Evolutionary conservation across 2,329 filamentous ascomycete genomes (phyloP).

Genomic region (Aspergillus arachidicola): DNA sequence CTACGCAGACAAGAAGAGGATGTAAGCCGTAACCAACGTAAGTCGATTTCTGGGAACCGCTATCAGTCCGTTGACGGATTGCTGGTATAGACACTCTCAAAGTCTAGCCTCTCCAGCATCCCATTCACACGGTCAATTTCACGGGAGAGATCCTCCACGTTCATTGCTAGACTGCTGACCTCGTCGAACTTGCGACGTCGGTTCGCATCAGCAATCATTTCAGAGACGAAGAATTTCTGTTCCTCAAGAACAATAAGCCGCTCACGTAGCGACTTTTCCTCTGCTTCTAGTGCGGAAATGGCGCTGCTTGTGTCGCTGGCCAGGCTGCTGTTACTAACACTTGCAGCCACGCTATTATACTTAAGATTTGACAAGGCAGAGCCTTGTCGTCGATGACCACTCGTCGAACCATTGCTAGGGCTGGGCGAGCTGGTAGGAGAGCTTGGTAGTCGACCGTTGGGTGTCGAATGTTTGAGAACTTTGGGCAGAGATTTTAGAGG

Average conservation of each 20-base stretch:
- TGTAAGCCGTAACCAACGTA: not conserved
- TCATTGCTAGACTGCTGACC: constrained; percentile 75
- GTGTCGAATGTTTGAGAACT: constrained; percentile 64
- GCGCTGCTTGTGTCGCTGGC: constrained; percentile 58
- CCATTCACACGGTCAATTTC: constrained; percentile 72
- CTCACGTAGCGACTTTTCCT: constrained; percentile 82
- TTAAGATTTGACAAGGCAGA: constrained; percentile 62
- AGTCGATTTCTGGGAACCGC: not conserved
- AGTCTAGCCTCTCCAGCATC: constrained; percentile 70
- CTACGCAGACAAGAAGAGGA: not conserved
- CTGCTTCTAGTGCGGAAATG: constrained; percentile 71
- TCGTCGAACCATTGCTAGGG: constrained; percentile 24
- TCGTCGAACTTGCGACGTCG: constrained; percentile 82
- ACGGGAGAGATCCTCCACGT: constrained; percentile 76
- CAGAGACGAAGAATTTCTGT: constrained; percentile 83
- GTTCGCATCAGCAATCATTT: constrained; percentile 79
- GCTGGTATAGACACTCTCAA: constrained; percentile 53
- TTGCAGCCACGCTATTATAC: constrained; percentile 54
- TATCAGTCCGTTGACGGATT: constrained; percentile 4
- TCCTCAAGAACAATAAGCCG: constrained; percentile 83
- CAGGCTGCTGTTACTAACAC: constrained; percentile 54
- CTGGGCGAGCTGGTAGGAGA: constrained; percentile 25
- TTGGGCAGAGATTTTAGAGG: constrained; percentile 76
- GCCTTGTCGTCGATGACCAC: constrained; percentile 33
- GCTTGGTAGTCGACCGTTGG: constrained; percentile 46